Evolutionary conservation across 192 early-diverging fungal genomes (phyloP), one percentile per base, ranked within the genome.

Genomic region (Coemansia sp.): DNA sequence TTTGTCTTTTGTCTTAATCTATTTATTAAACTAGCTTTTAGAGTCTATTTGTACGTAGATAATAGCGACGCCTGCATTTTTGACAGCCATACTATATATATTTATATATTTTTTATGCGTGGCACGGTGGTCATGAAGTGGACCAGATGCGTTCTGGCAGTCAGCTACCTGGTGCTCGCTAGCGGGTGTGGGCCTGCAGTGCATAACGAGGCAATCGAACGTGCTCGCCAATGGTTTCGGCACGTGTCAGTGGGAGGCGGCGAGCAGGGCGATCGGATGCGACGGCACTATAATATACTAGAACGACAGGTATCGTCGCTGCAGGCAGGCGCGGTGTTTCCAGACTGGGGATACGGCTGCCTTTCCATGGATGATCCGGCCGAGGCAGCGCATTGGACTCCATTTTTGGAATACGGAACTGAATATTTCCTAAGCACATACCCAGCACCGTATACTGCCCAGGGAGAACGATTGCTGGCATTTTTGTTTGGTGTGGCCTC

Each of bases 331-430:
- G 50, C 44, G 6, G 61, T 58, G 26, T 77, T 77, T 27, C 74
- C 74, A 0, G 74, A 77, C 55, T 77, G 74, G 74, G 74, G 74
- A 35, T 77, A 77, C 52, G 74, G 74, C 4, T 77, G 74, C 43
- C 38, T 77, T 46, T 63, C 60, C 2, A 66, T 59, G 57, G 74
- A 77, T 47, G 68, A 70, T 0, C 59, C 45, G 36, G 67, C 74
- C 3, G 74, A 77, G 43, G 63, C 57, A 0, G 74, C 74, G 9
- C 74, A 77, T 52, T 77, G 74, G 74, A 55, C 64, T 38, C 74
- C 68, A 46, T 77, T 77, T 35, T 58, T 71, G 9, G 68, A 58
- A 35, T 30, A 59, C 37, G 74, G 63, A 0, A 34, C 66, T 13
- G 20, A 19, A 9, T 38, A 67, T 34, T 42, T 67, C 10, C 50